Evolutionary conservation across 164 flowering plant species (phyloP).

Genomic region (Berberis thunbergii): DNA sequence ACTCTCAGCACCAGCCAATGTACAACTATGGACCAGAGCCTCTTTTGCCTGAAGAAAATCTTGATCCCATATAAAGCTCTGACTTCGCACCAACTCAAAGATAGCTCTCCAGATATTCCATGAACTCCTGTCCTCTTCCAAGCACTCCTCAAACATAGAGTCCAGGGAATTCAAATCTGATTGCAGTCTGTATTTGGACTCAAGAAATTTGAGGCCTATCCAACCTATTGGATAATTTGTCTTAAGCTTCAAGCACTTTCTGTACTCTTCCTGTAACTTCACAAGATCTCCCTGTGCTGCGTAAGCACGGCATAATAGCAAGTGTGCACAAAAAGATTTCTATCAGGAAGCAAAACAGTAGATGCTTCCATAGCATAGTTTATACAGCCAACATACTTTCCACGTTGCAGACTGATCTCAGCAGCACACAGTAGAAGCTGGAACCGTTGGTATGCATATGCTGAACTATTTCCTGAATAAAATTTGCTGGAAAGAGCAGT

Average conservation of each 20-base stretch:
- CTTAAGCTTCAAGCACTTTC: constrained; percentile 55
- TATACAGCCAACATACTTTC: constrained; percentile 36
- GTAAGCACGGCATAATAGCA: constrained; percentile 69
- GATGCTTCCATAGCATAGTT: constrained; percentile 49
- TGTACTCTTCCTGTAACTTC: constrained; percentile 39
- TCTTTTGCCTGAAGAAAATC: constrained; percentile 60
- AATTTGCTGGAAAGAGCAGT: constrained; percentile 39
- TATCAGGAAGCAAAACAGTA: constrained; percentile 33
- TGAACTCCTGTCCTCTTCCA: constrained; percentile 25
- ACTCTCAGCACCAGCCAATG: constrained; percentile 40
- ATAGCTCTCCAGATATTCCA: constrained; percentile 51
- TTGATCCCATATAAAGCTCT: constrained; percentile 33
- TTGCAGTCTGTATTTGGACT: constrained; percentile 29
- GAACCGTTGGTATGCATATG: constrained; percentile 45
- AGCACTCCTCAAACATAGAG: constrained; percentile 36
- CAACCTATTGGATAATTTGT: constrained; percentile 67
- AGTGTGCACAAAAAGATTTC: constrained; percentile 62
- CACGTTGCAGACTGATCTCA: constrained; percentile 58
- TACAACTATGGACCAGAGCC: constrained; percentile 50
- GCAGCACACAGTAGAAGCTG: constrained; percentile 89
- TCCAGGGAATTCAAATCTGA: constrained; percentile 23
- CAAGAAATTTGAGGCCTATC: constrained; percentile 62
- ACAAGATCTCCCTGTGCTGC: constrained; percentile 33
- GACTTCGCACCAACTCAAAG: constrained; percentile 41
- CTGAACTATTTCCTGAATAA: constrained; percentile 15